A percentile compares a stretch with the other conserved stretches of the same genome.
These are phyloP conservation scores for Escallonia rubra DNA, from an alignment of 129 eudicot genomes.

Conservation along the genomic window DNA sequence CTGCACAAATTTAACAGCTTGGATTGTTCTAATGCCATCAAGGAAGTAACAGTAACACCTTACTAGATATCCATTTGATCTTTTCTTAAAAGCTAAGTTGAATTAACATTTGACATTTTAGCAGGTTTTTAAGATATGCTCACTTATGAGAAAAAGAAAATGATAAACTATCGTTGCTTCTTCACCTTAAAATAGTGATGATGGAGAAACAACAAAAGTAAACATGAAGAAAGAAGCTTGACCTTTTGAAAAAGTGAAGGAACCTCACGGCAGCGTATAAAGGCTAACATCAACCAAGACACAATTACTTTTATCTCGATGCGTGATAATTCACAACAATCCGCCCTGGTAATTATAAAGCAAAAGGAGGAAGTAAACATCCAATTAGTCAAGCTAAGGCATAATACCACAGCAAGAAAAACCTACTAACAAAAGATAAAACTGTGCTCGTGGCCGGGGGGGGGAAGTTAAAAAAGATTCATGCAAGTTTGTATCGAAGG, in stretches of 20 bases:
- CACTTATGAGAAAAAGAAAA: too few species aligned
- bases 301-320: slow-evolving; percentile 38
- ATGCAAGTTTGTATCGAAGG: not conserved
- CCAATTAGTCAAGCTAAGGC: slow-evolving; percentile 12
- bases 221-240: not conserved
- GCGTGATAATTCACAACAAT: slow-evolving; percentile 28
- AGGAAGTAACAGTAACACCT: too few species aligned
- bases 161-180: not conserved
- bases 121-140: too few species aligned
- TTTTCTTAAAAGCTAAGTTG: too few species aligned
- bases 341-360: not conserved
- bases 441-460: not conserved
- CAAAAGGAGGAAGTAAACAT: slow-evolving; percentile 11
- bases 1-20: too few species aligned
- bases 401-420: not conserved
- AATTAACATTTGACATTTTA: too few species aligned
- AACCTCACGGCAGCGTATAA: slow-evolving; percentile 64
- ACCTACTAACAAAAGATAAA: too few species aligned
- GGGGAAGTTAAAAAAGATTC: not conserved
- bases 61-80: too few species aligned
- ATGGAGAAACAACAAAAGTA: not conserved
- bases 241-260: slow-evolving; percentile 83
- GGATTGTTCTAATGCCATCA: too few species aligned
- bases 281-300: slow-evolving; percentile 58
- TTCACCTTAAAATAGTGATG: not conserved